Percentiles rank a stretch among this genome's conserved stretches.
Evolutionary conservation across 805 yeast genomes (phyloP).

Genomic region (Candida nanaspora): DNA sequence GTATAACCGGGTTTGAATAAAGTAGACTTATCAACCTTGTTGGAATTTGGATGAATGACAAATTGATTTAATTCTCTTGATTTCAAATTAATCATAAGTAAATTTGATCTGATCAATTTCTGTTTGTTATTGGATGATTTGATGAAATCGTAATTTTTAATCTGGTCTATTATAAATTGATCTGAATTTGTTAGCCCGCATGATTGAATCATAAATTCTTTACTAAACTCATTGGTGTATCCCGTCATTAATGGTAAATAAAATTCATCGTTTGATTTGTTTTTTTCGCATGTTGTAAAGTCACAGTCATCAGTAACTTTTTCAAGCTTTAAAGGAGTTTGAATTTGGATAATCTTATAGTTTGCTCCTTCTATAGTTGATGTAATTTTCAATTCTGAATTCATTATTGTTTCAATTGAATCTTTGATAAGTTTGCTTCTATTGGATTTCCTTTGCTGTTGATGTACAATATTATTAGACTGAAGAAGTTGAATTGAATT

Average conservation of each 20-base stretch:
- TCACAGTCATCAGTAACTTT: no score
- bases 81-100: constrained; percentile 19
- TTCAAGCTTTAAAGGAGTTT: no score
- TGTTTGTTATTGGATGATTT: neutral
- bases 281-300: neutral
- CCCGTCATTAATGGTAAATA: constrained; percentile 23
- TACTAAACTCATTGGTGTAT: constrained; percentile 42
- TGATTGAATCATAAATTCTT: constrained; percentile 44
- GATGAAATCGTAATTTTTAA: neutral
- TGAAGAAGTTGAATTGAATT: neutral
- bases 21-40: constrained; percentile 2
- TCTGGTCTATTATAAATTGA: neutral
- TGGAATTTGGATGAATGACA: constrained; percentile 6
- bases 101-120: constrained; percentile 2
- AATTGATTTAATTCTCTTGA: constrained; percentile 18
- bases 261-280: neutral
- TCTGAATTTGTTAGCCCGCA: constrained; percentile 32
- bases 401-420: no score
- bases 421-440: no score
- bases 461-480: neutral
- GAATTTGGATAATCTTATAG: no score
- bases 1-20: constrained; percentile 4
- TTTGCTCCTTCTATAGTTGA: no score
- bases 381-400: no score
- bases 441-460: no score